Evolutionary conservation across 2,329 filamentous ascomycete genomes (phyloP).

Genomic region (Verticillium dahliae): DNA sequence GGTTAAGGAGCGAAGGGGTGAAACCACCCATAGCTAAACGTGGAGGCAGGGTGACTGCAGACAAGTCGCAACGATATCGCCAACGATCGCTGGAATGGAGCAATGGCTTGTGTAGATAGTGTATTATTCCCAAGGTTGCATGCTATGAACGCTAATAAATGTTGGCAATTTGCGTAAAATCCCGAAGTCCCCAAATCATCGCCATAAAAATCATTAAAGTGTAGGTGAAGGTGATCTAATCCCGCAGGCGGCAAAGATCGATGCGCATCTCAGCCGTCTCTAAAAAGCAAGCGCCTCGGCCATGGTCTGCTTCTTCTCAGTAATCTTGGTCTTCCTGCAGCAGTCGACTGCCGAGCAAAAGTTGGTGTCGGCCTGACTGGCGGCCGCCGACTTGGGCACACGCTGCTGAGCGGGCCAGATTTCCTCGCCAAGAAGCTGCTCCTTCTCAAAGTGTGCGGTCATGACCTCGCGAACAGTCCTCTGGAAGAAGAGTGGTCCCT

Average conservation of each 20-base stretch:
- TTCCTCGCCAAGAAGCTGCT: slow-evolving; percentile 35
- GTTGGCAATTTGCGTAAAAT: neutral
- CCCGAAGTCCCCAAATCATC: neutral
- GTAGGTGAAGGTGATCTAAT: too few species aligned
- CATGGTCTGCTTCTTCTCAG: slow-evolving; percentile 6
- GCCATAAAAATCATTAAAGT: neutral
- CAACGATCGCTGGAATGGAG: too few species aligned
- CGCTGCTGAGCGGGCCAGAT: slow-evolving; percentile 45
- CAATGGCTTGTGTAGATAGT: neutral
- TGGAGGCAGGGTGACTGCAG: too few species aligned
- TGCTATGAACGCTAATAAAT: neutral
- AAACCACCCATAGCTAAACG: too few species aligned
- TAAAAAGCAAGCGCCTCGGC: slow-evolving; percentile 17
- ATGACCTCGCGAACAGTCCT: slow-evolving; percentile 40
- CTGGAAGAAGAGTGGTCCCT: slow-evolving; percentile 53
- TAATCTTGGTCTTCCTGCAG: slow-evolving; percentile 15
- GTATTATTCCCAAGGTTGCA: neutral
- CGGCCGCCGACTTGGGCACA: slow-evolving; percentile 18
- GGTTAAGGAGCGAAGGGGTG: neutral
- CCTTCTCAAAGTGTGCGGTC: slow-evolving; percentile 37
- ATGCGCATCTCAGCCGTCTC: neutral
- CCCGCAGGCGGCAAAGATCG: too few species aligned
- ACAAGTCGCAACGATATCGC: too few species aligned
- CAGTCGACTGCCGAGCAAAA: slow-evolving; percentile 29
- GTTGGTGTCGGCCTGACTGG: slow-evolving; percentile 18